Evolutionary conservation across 768 basidiomycete genomes (phyloP), one percentile per base, ranked within the genome.

Genomic region (Dioszegia hungarica): DNA sequence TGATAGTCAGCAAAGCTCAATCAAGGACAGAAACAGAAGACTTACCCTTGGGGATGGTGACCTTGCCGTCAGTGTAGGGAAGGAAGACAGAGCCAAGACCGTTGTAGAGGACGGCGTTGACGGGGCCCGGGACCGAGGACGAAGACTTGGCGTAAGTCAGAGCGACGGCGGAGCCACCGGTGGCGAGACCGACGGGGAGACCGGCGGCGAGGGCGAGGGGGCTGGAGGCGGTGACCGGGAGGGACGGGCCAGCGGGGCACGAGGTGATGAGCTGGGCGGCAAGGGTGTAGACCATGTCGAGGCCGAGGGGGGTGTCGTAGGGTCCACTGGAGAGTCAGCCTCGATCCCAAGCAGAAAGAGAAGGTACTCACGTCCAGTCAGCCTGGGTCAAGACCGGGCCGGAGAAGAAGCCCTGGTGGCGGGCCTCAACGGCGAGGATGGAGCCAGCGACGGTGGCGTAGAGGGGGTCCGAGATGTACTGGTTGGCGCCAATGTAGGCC

Each of bases 381-480:
- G 27, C 33, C 29, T 44, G 28, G 29, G 34, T 27, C 5, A 55
- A 25, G 33, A 52, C 50, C 3, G 49, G 57, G 25, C 57, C 57
- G 22, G 31, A 37, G 41, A 59, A 54, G 79, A 81, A 86, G 1
- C 80, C 76, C 17, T 83, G 80, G 51, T 87, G 86, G 29, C 85
- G 80, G 19, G 84, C 80, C 67, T 88, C 84, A 46, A 80, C 80
- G 14, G 82, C 74, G 49, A 87, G 77, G 62, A 89, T 86, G 22
- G 78, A 79, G 0, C 79, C 86, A 1, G 83, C 81, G 17, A 81
- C 80, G 3, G 74, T 72, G 37, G 69, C 38, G 65, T 74, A 82
- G 25, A 76, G 80, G 70, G 79, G 78, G 63, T 80, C 77, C 17
- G 70, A 59, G 60, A 86, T 77, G 62, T 76, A 79, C 43, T 78